Evolutionary conservation across 2,329 filamentous ascomycete genomes (phyloP).

Genomic region (Trichoderma sp.): DNA sequence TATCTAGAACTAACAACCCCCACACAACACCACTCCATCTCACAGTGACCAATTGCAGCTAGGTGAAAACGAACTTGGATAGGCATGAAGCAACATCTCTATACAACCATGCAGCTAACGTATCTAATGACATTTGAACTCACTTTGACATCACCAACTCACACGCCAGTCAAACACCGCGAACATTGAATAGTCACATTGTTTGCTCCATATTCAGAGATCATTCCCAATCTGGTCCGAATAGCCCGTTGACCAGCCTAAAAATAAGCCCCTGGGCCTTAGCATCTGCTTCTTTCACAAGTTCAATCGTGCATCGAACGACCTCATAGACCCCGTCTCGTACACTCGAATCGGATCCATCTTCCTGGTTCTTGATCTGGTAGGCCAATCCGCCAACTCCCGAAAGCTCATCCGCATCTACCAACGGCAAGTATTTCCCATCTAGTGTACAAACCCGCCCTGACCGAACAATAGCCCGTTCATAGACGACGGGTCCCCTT

Average conservation of each 20-base stretch:
- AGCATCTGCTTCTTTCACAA: fast-evolving
- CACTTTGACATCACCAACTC: too few relatives aligned
- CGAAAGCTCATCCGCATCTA: not conserved
- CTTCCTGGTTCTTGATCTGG: not conserved
- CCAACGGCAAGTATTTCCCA: not conserved
- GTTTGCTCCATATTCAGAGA: too few relatives aligned
- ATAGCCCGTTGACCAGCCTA: not conserved
- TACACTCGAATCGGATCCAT: slow-evolving; percentile 4
- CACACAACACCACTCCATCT: too few relatives aligned
- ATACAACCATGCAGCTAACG: too few relatives aligned
- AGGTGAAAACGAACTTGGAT: too few relatives aligned
- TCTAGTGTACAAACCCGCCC: not conserved
- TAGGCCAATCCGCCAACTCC: not conserved
- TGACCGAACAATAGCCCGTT: not conserved
- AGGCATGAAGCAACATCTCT: too few relatives aligned
- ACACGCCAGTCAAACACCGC: too few relatives aligned
- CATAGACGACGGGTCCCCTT: not conserved
- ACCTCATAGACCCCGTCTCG: not conserved
- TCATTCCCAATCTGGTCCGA: too few relatives aligned
- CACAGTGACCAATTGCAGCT: too few relatives aligned
- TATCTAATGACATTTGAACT: too few relatives aligned
- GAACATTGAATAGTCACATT: too few relatives aligned
- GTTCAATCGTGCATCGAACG: not conserved
- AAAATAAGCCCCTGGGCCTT: not conserved
- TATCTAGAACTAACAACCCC: too few relatives aligned